Evolutionary conservation across 805 yeast genomes (phyloP).

Genomic region (Clavispora asparagi): DNA sequence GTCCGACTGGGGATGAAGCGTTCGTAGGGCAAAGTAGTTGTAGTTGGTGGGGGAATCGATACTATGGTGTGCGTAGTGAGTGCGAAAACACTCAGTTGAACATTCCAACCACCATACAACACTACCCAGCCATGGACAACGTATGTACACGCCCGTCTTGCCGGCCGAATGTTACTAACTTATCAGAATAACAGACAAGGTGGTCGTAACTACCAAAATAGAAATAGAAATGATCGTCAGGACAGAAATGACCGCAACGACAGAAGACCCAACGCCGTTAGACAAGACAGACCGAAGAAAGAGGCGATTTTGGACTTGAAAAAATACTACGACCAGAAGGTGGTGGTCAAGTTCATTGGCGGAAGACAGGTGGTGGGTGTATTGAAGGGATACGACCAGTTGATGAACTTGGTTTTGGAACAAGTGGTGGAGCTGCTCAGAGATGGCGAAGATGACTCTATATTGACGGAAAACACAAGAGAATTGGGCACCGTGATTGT

Average conservation of each 20-base stretch:
- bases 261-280: slow-evolving; percentile 1
- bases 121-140: slow-evolving; percentile 11
- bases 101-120: neutral
- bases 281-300: slow-evolving; percentile 71
- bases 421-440: slow-evolving; percentile 62
- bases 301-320: slow-evolving; percentile 83
- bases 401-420: slow-evolving; percentile 74
- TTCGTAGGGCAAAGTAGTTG: neutral
- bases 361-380: slow-evolving; percentile 81
- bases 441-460: slow-evolving; percentile 60
- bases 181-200: slow-evolving; percentile 9
- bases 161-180: slow-evolving; percentile 6
- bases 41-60: neutral
- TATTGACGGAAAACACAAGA: slow-evolving; percentile 55
- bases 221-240: slow-evolving; percentile 4
- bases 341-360: slow-evolving; percentile 77
- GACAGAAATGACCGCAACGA: slow-evolving; percentile 1
- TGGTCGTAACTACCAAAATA: slow-evolving; percentile 6
- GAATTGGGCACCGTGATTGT: slow-evolving; percentile 63
- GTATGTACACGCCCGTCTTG: slow-evolving; percentile 7
- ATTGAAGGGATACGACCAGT: slow-evolving; percentile 78
- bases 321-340: slow-evolving; percentile 65
- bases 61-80: neutral
- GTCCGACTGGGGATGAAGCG: too few species aligned
- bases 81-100: slow-evolving; percentile 1